Evolutionary conservation across 1,139 yeast species (phyloP), one percentile per base, ranked within the genome.

Genomic region (Fermentozyma sake): DNA sequence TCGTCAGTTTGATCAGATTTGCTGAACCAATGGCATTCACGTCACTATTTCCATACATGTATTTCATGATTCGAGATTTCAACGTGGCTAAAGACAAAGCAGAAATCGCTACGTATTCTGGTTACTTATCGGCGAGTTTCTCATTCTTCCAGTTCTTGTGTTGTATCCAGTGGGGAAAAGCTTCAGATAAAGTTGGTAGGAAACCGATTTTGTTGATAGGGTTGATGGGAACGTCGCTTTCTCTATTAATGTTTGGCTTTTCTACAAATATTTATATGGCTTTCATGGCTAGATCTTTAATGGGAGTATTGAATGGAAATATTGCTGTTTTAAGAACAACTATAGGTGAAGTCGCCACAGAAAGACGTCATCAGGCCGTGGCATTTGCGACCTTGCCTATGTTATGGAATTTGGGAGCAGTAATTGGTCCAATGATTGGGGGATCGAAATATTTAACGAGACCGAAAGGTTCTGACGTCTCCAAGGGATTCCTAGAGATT

Each of bases 361-460:
- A 60, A 30, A 51, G 53, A 30, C 48, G 48, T 16, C 68, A 61
- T 37, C 66, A 61, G 37, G 63, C 61, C 9, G 32, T 57, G 14
- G 67, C 66, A 3, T 60, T 60, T 35, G 52, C 60, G 20, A 51
- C 59, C 4, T 42, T 61, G 20, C 65, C 68, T 0, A 39, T 60
- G 15, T 43, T 59, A 11, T 61, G 56, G 50, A 60, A 58, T 34
- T 37, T 60, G 16, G 68, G 68, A 2, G 30, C 31, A 15, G 42
- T 49, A 7, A 24, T 50, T 3, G 44, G 44, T 0, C 85, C 86
- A 1, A 55, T 71, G 41, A 59, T 77, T 20, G 72, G 84, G 49
- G 60, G 83, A 55, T 57, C 63, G 6, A 46, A 47, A 16, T 52
- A 44, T 16, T 50, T 65, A 22, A 64, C 72, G 7, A 44, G 61